Conservation (phyloP, 2,329 filamentous ascomycete species). For the Endoconidiophora polonica region DNA sequence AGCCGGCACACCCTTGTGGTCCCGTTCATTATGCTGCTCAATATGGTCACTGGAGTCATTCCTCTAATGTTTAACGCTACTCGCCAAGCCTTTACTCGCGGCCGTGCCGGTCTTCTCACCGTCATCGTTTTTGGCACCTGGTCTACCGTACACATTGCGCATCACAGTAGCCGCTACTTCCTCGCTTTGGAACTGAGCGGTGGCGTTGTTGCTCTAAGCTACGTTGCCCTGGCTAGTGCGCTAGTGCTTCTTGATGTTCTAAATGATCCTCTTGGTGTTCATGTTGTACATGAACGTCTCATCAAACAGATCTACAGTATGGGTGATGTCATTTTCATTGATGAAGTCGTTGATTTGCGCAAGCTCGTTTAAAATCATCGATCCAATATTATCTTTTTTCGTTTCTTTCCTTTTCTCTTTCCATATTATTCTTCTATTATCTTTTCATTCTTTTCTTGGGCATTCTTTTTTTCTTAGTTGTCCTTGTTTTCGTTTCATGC, state of each 20-base stretch:
- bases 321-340: slow-evolving; percentile 11
- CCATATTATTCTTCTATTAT: background rate
- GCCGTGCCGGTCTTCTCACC: slow-evolving; percentile 7
- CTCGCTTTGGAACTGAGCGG: slow-evolving; percentile 24
- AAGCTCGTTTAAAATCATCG: slow-evolving; percentile 8
- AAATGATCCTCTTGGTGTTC: slow-evolving; percentile 11
- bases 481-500: background rate
- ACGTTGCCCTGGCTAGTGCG: slow-evolving; percentile 18
- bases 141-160: slow-evolving; percentile 17
- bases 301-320: slow-evolving; percentile 13
- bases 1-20: slow-evolving; percentile 10
- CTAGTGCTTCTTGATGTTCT: slow-evolving; percentile 12
- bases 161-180: slow-evolving; percentile 23
- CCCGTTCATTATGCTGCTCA: slow-evolving; percentile 14
- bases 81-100: background rate
- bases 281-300: slow-evolving; percentile 9
- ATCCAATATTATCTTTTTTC: background rate
- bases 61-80: slow-evolving; percentile 11
- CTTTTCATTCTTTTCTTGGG: background rate
- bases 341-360: slow-evolving; percentile 11
- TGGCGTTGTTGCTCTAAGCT: slow-evolving; percentile 17
- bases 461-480: background rate
- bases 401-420: background rate
- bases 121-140: slow-evolving; percentile 13
- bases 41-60: slow-evolving; percentile 14